Evolutionary conservation across 306 rosid species (phyloP), one percentile per base, ranked within the genome.

Genomic region (Quercus glauca): DNA sequence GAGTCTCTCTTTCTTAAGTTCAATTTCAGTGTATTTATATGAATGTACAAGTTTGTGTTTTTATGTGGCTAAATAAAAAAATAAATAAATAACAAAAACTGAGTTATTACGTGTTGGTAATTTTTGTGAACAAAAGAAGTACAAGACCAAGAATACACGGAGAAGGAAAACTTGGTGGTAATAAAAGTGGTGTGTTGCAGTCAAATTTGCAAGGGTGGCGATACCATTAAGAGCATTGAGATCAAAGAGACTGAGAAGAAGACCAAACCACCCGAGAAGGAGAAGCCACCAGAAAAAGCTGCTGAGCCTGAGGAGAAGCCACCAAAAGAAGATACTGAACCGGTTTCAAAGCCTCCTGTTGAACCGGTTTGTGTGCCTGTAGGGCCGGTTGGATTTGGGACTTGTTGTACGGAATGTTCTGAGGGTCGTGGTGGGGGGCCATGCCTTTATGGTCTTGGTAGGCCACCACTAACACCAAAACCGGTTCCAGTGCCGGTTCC

Each of bases 141-240:
- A 83, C 94, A 88, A 85, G 93, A 85, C 83, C 93, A 89, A 81
- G 26, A 25, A 18, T 92, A 77, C 77, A 87, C 86, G 25, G 91
- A 92, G 37, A 89, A 92, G 82, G 68, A 80, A 5, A 88, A 87
- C 81, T 64, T 19, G 0, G 97, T 94, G 85, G 4, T 11, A 3
- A 88, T 92, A 84, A 91, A 78, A 29, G 98, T 94, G 70, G 90
- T 89, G 0, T 89, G 97, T 19, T 91, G 97, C 33, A 78, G 78
- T 65, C 98, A 97, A 15, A 85, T 90, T 35, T 76, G 26, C 78
- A 92, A 91, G 80, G 92, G 92, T 3, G 83, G 97, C 2, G 89
- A 91, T 2, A 70, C 71, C 6, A 87, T 94, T 51, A 87, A 82
- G 80, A 82, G 90, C 88, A 92, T 94, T 55, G 93, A 91, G 45